Evolutionary conservation across 352 stramenopile genomes (phyloP), one percentile per base, ranked within the genome.

Genomic region (Pythium aphanidermatum): DNA sequence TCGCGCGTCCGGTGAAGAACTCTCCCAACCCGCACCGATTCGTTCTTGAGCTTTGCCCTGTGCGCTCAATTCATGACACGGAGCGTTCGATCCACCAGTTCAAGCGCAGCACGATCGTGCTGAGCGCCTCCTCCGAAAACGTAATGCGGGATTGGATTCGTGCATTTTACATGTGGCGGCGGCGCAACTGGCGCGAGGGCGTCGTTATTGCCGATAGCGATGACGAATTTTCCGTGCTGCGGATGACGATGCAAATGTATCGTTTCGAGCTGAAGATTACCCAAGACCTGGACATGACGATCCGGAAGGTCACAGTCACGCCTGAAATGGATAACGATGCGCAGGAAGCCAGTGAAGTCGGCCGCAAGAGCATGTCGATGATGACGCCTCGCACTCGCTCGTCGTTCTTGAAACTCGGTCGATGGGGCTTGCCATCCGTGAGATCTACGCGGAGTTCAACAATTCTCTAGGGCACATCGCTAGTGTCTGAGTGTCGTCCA

Each of bases 131-230:
- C 11, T 70, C 70, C 2, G 56, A 57, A 3, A 63, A 72, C 16
- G 60, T 81, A 4, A 60, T 65, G 30, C 46, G 65, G 8, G 58
- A 83, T 29, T 91, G 79, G 79, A 77, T 87, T 20, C 53, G 63
- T 21, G 79, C 79, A 17, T 65, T 88, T 23, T 71, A 79, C 38
- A 83, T 76, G 16, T 91, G 79, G 79, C 74, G 75, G 27, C 74
- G 79, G 30, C 71, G 74, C 42, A 88, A 87, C 48, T 91, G 79
- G 79, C 71, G 73, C 29, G 75, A 91, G 24, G 70, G 73, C 34
- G 51, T 74, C 9, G 60, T 83, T 20, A 79, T 91, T 41, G 45
- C 63, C 14, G 74, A 68, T 25, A 67, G 60, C 34, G 75, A 85
- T 2, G 76, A 91, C 56, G 79, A 91, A 46, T 65, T 55, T 47